Percentiles rank a stretch among this genome's conserved stretches.
Conservation (phyloP, 768 basidiomycete species). For the Cubamyces sp. region DNA sequence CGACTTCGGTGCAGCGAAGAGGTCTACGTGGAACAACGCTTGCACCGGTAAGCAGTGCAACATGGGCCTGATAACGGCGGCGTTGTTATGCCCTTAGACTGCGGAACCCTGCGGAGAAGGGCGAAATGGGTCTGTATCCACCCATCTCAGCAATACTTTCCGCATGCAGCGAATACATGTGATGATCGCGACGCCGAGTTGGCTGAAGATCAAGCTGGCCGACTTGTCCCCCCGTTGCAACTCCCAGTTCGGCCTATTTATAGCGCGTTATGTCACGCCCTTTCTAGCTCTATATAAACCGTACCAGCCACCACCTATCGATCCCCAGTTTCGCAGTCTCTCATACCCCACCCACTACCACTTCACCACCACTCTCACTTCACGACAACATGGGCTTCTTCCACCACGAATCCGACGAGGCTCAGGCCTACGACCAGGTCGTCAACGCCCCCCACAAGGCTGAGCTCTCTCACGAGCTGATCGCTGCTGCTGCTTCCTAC, state of each 20-base stretch:
- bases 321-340: conserved; percentile 21
- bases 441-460: conserved; percentile 58
- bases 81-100: conserved; percentile 1
- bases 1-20: neutral
- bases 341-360: conserved; percentile 26
- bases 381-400: conserved; percentile 48
- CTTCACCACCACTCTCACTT: conserved; percentile 14
- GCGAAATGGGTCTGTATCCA: conserved; percentile 10
- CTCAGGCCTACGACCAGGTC: conserved; percentile 47
- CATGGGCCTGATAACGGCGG: conserved; percentile 5
- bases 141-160: conserved; percentile 1
- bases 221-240: conserved; percentile 7
- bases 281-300: conserved; percentile 24
- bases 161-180: conserved; percentile 18
- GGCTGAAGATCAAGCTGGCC: conserved; percentile 9
- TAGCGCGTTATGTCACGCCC: conserved; percentile 23
- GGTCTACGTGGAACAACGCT: neutral
- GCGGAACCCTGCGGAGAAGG: conserved; percentile 7
- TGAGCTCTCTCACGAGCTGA: conserved; percentile 62
- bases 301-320: conserved; percentile 1
- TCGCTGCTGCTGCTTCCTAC: conserved; percentile 69
- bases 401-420: conserved; percentile 44
- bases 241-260: conserved; percentile 3
- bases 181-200: conserved; percentile 12
- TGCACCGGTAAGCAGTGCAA: conserved; percentile 15